A percentile compares a stretch with the other conserved stretches of the same genome.
Conservation (phyloP, 1,284 basidiomycete genomes). For the Cystobasidiaceae sp. region DNA sequence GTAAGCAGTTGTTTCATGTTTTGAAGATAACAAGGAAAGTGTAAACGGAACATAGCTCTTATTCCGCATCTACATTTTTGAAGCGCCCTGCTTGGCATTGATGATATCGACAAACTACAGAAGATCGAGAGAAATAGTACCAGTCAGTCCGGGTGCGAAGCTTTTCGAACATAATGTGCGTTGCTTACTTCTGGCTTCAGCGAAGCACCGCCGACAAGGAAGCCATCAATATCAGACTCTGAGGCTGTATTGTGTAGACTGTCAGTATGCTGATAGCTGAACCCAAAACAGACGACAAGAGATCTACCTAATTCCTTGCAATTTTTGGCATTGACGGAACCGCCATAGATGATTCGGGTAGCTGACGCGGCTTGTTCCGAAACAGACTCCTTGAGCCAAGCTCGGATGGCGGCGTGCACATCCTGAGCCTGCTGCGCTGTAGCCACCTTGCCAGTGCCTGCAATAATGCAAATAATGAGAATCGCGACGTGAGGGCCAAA, state of each 20-base stretch:
- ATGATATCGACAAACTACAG: constrained; percentile 76
- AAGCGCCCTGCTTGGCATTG: constrained; percentile 54
- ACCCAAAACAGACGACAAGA: too few relatives aligned
- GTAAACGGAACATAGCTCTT: not conserved
- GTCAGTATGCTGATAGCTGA: not conserved
- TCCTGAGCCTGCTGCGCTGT: constrained; percentile 80
- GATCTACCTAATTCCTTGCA: constrained; percentile 73
- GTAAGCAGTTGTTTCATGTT: too few relatives aligned
- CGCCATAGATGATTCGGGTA: constrained; percentile 86
- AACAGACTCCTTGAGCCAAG: constrained; percentile 65
- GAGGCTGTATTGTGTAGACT: constrained; percentile 52
- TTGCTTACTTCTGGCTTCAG: constrained; percentile 73
- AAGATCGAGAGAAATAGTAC: not conserved
- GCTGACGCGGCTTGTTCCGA: constrained; percentile 65
- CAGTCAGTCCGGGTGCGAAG: not conserved
- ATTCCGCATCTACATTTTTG: constrained; percentile 4
- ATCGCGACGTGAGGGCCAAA: not conserved
- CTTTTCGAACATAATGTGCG: not conserved
- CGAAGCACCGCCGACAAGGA: constrained; percentile 96
- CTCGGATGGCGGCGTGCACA: constrained; percentile 76
- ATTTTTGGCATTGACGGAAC: constrained; percentile 83
- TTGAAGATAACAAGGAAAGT: too few relatives aligned
- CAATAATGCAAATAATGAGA: not conserved
- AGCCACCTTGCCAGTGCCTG: constrained; percentile 85
- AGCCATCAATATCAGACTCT: constrained; percentile 90